A percentile compares a stretch with the other conserved stretches of the same genome.
These are phyloP conservation scores for Tricharina praecox DNA, from an alignment of 495 filamentous ascomycete species.

Conservation along the genomic window DNA sequence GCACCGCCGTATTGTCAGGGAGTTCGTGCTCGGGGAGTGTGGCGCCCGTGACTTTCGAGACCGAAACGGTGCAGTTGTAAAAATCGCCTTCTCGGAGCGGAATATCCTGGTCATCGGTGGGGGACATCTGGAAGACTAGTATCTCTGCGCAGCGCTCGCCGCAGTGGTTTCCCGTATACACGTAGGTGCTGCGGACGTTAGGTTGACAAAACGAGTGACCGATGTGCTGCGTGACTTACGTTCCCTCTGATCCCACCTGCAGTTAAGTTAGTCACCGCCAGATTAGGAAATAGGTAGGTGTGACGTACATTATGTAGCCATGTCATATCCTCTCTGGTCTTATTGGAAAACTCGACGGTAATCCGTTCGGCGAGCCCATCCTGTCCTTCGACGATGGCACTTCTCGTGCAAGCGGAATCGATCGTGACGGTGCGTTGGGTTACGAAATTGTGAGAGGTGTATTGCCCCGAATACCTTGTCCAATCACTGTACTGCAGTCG, in stretches of 20 bases:
- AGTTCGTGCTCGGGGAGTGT: constrained; percentile 4
- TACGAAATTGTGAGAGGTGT: not conserved
- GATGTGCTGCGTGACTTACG: too few relatives aligned
- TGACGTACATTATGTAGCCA: too few relatives aligned
- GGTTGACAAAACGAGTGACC: too few relatives aligned
- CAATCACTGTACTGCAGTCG: constrained; percentile 1
- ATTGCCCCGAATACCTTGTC: not conserved
- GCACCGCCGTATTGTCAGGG: constrained; percentile 9
- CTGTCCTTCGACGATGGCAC: not conserved
- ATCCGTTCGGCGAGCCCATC: too few relatives aligned
- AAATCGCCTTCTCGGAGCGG: constrained; percentile 10
- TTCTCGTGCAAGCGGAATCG: not conserved
- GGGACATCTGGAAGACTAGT: constrained; percentile 21
- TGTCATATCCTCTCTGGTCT: too few relatives aligned
- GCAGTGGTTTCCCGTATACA: constrained; percentile 7
- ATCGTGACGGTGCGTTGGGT: not conserved
- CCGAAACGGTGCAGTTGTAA: constrained; percentile 15
- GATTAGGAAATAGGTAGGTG: too few relatives aligned
- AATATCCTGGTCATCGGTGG: not conserved
- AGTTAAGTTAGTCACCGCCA: too few relatives aligned
- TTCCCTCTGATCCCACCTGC: too few relatives aligned
- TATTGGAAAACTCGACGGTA: too few relatives aligned
- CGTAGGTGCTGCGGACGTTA: constrained; percentile 7
- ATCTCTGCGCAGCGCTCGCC: constrained; percentile 15
- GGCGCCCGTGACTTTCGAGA: constrained; percentile 12